phyloP scores from a whole-genome alignment of 352 stramenopile species.

The Thraustotheca clavata region DNA sequence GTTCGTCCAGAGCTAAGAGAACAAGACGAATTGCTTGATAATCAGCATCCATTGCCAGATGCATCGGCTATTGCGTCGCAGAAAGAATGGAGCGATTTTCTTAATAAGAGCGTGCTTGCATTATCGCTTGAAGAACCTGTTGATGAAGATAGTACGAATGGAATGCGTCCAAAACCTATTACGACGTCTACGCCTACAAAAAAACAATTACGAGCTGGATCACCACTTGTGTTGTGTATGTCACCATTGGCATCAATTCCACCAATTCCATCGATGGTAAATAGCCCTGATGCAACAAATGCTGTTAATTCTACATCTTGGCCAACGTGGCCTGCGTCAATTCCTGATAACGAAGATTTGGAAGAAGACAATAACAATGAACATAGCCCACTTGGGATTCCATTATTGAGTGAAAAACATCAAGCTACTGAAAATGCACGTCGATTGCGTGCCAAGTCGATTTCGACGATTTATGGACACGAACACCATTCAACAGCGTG shows the following conservation, averaged over 20 bases:
- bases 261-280: neutral
- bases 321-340: conserved; percentile 10
- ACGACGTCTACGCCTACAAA: conserved; percentile 7
- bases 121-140: conserved; percentile 9
- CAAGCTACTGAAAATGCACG: neutral
- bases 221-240: conserved; percentile 13
- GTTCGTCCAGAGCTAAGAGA: neutral
- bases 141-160: neutral
- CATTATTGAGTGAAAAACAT: conserved; percentile 5
- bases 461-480: conserved; percentile 9
- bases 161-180: conserved; percentile 4
- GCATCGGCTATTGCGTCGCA: neutral
- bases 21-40: neutral
- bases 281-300: neutral
- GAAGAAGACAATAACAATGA: conserved; percentile 3
- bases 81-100: conserved; percentile 20
- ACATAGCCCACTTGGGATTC: conserved; percentile 12
- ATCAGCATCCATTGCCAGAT: too few species aligned
- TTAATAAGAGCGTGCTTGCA: conserved; percentile 15
- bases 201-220: neutral
- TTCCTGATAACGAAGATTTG: neutral
- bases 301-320: neutral
- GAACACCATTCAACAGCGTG: neutral
- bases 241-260: conserved; percentile 16
- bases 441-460: conserved; percentile 17